These are phyloP conservation scores for Saturnispora ahearnii DNA, from an alignment of 805 yeast genomes.

Conservation along the genomic window DNA sequence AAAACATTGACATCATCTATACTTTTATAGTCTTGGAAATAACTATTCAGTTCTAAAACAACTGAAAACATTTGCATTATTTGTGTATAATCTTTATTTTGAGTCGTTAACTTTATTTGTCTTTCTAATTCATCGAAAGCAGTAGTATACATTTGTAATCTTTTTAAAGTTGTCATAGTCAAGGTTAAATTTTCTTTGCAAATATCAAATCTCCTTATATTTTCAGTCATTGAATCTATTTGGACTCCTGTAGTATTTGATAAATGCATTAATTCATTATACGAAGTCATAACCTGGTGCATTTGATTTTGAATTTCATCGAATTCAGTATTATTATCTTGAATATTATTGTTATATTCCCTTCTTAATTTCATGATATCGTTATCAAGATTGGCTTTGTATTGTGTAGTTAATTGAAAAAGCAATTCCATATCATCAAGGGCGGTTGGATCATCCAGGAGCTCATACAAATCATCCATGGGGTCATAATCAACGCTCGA, in stretches of 20 bases:
- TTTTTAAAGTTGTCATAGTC: conserved; percentile 77
- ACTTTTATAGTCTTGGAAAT: conserved; percentile 73
- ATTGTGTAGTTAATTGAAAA: conserved; percentile 39
- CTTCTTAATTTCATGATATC: conserved; percentile 34
- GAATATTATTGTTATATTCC: conserved; percentile 23
- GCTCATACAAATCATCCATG: conserved; percentile 37
- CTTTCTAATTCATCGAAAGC: conserved; percentile 56
- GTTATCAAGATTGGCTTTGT: conserved; percentile 40
- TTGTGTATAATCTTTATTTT: conserved; percentile 35
- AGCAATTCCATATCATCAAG: conserved; percentile 44
- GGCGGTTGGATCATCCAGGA: conserved; percentile 44
- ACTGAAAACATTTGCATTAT: conserved; percentile 58
- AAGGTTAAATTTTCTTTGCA: conserved; percentile 77
- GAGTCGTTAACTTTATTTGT: conserved; percentile 30
- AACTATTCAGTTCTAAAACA: conserved; percentile 60
- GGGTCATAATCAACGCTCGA: conserved; percentile 40
- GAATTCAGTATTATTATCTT: conserved; percentile 9
- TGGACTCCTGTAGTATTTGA: conserved; percentile 49
- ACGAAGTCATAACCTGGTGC: conserved; percentile 33
- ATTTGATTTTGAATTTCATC: conserved; percentile 29
- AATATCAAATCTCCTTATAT: conserved; percentile 69
- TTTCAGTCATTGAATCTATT: conserved; percentile 63
- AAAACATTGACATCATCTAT: conserved; percentile 70
- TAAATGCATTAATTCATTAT: conserved; percentile 37
- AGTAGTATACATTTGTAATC: conserved; percentile 76